These are phyloP conservation scores for Chlorella sp. DNA, from an alignment of 139 green algal genomes.

Conservation along the genomic window DNA sequence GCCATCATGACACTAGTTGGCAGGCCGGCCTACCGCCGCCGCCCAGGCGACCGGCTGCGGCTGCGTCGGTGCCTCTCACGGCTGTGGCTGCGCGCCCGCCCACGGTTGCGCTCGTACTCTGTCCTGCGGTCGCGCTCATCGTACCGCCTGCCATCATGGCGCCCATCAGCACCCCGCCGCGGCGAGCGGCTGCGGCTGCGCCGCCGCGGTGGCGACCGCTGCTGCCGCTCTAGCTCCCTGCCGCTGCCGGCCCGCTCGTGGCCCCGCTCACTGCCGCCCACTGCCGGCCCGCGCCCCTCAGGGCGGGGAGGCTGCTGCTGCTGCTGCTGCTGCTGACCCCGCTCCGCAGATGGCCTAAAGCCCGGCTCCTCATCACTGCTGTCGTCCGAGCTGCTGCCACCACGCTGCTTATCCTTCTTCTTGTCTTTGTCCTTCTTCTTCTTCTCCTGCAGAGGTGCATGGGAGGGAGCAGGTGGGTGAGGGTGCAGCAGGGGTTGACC, in stretches of 20 bases:
- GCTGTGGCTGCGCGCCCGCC: not conserved
- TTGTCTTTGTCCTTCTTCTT: slow-evolving; percentile 61
- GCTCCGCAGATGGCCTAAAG: too few species aligned
- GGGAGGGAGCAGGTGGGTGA: too few species aligned
- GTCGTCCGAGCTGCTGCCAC: slow-evolving; percentile 1
- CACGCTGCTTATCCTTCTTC: slow-evolving; percentile 10
- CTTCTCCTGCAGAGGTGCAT: slow-evolving; percentile 57
- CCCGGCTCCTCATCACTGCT: slow-evolving; percentile 7
- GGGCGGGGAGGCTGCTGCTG: not conserved
- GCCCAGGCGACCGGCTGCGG: slow-evolving; percentile 9
- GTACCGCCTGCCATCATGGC: not conserved
- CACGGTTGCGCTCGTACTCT: not conserved
- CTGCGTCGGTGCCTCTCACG: not conserved
- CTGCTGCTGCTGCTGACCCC: not conserved
- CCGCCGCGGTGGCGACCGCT: not conserved
- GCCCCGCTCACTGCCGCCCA: not conserved
- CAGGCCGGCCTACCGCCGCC: not conserved
- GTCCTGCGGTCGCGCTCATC: not conserved
- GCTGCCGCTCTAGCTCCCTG: not conserved
- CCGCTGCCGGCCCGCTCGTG: not conserved
- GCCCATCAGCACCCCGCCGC: not conserved
- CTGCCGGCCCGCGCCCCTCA: not conserved
- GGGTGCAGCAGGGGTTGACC: too few species aligned
- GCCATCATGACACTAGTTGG: too few species aligned
- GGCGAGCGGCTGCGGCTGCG: not conserved